Evolutionary conservation across 2,329 filamentous ascomycete species (phyloP).

Genomic region (Cryoendolithus antarcticus): DNA sequence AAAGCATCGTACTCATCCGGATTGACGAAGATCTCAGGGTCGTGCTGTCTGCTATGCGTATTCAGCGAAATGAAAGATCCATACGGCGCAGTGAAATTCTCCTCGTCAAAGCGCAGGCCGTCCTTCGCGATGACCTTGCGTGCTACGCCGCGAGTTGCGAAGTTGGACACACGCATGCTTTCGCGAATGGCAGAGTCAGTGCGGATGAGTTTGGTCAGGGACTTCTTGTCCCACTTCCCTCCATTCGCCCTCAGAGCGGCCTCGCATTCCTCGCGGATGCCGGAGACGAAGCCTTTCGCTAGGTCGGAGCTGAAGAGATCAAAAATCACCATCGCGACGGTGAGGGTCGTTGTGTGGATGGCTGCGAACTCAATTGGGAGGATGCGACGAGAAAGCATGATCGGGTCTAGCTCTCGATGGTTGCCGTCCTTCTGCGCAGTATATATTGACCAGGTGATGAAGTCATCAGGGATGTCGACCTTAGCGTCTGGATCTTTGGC

Average conservation of each 20-base stretch:
- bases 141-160: slow-evolving; percentile 12
- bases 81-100: slow-evolving; percentile 14
- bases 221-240: slow-evolving; percentile 14
- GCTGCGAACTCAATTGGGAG: slow-evolving; percentile 47
- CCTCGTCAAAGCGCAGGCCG: slow-evolving; percentile 15
- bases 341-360: slow-evolving; percentile 46
- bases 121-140: slow-evolving; percentile 17
- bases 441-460: slow-evolving; percentile 45
- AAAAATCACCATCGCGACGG: slow-evolving; percentile 35
- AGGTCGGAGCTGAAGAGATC: slow-evolving; percentile 35
- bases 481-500: slow-evolving; percentile 31
- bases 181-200: slow-evolving; percentile 22
- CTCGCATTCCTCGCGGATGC: slow-evolving; percentile 19
- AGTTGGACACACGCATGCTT: slow-evolving; percentile 17
- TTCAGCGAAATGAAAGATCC: slow-evolving; percentile 11
- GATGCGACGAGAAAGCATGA: slow-evolving; percentile 38
- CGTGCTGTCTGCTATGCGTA: slow-evolving; percentile 16
- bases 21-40: slow-evolving; percentile 18
- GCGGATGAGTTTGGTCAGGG: slow-evolving; percentile 14
- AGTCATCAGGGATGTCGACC: slow-evolving; percentile 41
- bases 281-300: slow-evolving; percentile 23
- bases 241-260: slow-evolving; percentile 1
- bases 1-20: slow-evolving; percentile 21
- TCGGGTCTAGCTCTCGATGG: slow-evolving; percentile 33
- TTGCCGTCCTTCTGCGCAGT: slow-evolving; percentile 36